Percentiles rank a stretch among this genome's conserved stretches.
phyloP scores from a whole-genome alignment of 2,329 filamentous ascomycete species.

The Exophiala phaeomuriformis region DNA sequence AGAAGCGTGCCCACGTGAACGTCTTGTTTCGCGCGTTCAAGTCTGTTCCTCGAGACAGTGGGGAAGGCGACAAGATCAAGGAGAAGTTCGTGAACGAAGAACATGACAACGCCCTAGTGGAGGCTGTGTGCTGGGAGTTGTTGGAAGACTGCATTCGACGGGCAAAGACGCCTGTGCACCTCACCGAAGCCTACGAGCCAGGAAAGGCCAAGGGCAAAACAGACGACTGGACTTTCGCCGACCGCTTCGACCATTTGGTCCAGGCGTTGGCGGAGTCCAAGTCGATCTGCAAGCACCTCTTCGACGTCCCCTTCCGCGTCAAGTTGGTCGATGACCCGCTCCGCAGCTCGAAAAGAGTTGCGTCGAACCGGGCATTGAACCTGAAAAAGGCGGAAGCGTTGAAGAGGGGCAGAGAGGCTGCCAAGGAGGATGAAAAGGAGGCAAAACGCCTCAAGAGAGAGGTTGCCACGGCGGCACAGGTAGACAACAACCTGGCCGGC shows the following conservation, averaged over 20 bases:
- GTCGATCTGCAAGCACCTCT: slow-evolving; percentile 36
- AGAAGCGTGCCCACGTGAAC: slow-evolving; percentile 29
- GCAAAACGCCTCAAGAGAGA: slow-evolving; percentile 10
- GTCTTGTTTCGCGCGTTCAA: slow-evolving; percentile 32
- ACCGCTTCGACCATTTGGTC: slow-evolving; percentile 23
- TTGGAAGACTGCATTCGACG: slow-evolving; percentile 29
- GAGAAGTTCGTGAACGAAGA: slow-evolving; percentile 29
- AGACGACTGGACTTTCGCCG: slow-evolving; percentile 24
- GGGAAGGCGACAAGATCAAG: slow-evolving; percentile 32
- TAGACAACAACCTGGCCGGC: not conserved
- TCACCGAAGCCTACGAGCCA: slow-evolving; percentile 27
- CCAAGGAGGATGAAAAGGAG: slow-evolving; percentile 13
- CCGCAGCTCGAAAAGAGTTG: slow-evolving; percentile 28
- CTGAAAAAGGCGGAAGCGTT: slow-evolving; percentile 31
- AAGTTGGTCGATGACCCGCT: slow-evolving; percentile 35
- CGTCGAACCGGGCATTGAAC: slow-evolving; percentile 33
- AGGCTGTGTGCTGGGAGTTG: slow-evolving; percentile 32
- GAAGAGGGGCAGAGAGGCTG: slow-evolving; percentile 30
- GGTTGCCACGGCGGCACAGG: not conserved
- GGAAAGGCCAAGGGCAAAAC: slow-evolving; percentile 23
- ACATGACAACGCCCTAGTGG: slow-evolving; percentile 28
- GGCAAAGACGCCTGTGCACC: slow-evolving; percentile 22
- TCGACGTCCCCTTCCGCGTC: slow-evolving; percentile 32
- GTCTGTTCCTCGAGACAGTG: slow-evolving; percentile 25
- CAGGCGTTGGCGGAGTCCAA: slow-evolving; percentile 29